Conservation (phyloP, 306 rosid genomes). For the Mucuna pruriens region DNA sequence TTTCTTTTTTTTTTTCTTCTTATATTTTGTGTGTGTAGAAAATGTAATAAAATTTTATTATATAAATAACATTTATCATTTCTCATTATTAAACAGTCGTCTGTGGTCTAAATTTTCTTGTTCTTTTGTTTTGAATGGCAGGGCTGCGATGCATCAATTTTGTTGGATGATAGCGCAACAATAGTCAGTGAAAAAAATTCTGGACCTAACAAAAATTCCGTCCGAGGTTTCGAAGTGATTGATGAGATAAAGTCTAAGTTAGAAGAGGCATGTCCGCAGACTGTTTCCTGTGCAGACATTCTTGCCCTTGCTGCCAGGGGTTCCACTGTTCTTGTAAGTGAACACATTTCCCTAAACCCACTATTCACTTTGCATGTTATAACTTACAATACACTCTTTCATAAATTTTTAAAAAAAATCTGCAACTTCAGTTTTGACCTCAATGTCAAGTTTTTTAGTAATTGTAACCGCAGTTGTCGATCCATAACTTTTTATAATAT, state of each 20-base stretch:
- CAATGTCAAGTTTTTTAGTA: too few relatives aligned
- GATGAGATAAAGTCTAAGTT: constrained; percentile 76
- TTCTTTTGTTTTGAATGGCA: constrained; percentile 22
- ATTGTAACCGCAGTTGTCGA: too few relatives aligned
- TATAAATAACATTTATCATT: too few relatives aligned
- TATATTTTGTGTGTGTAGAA: background rate
- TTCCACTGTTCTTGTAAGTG: constrained; percentile 69
- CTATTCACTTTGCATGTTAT: constrained; percentile 3
- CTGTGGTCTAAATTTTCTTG: background rate
- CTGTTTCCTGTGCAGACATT: constrained; percentile 89
- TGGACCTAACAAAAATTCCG: constrained; percentile 72
- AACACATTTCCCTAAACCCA: background rate
- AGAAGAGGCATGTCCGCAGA: constrained; percentile 76
- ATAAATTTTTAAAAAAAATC: too few relatives aligned
- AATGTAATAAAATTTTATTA: background rate
- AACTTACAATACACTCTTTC: too few relatives aligned
- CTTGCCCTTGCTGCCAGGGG: constrained; percentile 83
- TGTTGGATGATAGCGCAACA: constrained; percentile 60
- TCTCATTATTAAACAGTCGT: too few relatives aligned
- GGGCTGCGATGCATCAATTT: constrained; percentile 86
- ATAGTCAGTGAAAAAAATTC: constrained; percentile 73
- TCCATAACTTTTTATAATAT: too few relatives aligned
- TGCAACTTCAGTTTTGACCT: too few relatives aligned
- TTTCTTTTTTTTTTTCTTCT: background rate
- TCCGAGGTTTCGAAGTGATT: constrained; percentile 77